These are phyloP conservation scores for Cladorrhinum sp. DNA, from an alignment of 2,329 filamentous ascomycete genomes.

Conservation along the genomic window DNA sequence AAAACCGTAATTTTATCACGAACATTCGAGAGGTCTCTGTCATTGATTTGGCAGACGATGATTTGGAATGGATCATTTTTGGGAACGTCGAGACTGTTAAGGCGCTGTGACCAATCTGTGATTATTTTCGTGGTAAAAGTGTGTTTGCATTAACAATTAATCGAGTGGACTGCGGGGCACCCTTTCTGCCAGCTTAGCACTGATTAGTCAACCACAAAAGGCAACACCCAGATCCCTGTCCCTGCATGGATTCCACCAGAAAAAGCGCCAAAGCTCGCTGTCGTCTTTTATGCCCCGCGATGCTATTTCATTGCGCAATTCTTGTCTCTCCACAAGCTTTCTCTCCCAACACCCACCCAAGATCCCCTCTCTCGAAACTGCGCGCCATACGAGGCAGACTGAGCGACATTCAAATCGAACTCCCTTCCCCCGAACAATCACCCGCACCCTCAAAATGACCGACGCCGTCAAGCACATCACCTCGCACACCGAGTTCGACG, in stretches of 20 bases:
- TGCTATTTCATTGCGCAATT: neutral
- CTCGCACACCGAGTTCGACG: conserved; percentile 45
- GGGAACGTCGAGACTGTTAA: neutral
- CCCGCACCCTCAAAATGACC: conserved; percentile 23
- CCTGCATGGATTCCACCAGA: neutral
- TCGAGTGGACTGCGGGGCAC: neutral
- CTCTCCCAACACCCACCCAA: neutral
- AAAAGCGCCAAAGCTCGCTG: neutral
- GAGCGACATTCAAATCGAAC: neutral
- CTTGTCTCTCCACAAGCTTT: neutral
- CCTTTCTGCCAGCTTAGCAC: neutral
- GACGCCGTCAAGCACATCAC: conserved; percentile 38
- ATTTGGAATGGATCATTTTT: too few relatives aligned
- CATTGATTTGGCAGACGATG: too few relatives aligned
- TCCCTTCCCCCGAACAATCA: neutral
- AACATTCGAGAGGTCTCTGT: too few relatives aligned
- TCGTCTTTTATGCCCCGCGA: neutral
- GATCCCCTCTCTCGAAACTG: neutral
- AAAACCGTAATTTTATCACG: too few relatives aligned
- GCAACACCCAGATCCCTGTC: neutral
- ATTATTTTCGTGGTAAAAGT: too few relatives aligned
- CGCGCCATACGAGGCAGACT: neutral
- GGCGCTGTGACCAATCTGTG: too few relatives aligned
- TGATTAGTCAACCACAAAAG: neutral
- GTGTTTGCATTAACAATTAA: neutral